phyloP scores from a whole-genome alignment of 2,329 filamentous ascomycete genomes.

The Fusarium sp. region DNA sequence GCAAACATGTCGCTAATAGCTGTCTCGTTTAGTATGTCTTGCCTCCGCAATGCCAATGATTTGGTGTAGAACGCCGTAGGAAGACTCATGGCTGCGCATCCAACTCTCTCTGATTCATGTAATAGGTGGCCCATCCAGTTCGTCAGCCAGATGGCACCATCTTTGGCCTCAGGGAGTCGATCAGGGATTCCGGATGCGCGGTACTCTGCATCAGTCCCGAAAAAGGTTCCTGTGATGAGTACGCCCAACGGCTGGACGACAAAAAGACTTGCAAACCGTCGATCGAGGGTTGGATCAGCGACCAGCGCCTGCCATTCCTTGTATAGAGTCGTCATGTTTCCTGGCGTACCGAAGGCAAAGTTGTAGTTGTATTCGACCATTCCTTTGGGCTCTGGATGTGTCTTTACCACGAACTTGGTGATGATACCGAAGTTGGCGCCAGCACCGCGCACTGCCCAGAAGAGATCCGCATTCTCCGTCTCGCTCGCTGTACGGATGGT shows the following conservation, averaged over 20 bases:
- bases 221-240: constrained; percentile 67
- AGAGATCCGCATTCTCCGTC: constrained; percentile 60
- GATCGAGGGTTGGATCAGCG: constrained; percentile 61
- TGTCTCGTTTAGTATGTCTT: constrained; percentile 57
- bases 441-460: constrained; percentile 64
- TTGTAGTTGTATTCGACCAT: constrained; percentile 67
- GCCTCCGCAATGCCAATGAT: constrained; percentile 60
- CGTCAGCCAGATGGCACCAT: constrained; percentile 57
- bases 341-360: constrained; percentile 57
- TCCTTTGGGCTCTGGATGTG: constrained; percentile 62
- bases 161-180: constrained; percentile 53
- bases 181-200: constrained; percentile 57
- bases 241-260: constrained; percentile 61
- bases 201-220: constrained; percentile 65
- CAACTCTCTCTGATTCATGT: constrained; percentile 59
- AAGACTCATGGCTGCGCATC: constrained; percentile 56
- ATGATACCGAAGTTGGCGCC: constrained; percentile 64
- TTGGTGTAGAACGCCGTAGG: constrained; percentile 64
- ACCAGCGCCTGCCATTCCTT: constrained; percentile 66
- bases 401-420: constrained; percentile 64
- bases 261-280: constrained; percentile 65
- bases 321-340: constrained; percentile 59
- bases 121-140: constrained; percentile 70
- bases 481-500: constrained; percentile 57
- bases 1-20: constrained; percentile 60